Evolutionary conservation across 768 basidiomycete genomes (phyloP), one percentile per base, ranked within the genome.

Genomic region (Porphyrellus cyaneotinctus): DNA sequence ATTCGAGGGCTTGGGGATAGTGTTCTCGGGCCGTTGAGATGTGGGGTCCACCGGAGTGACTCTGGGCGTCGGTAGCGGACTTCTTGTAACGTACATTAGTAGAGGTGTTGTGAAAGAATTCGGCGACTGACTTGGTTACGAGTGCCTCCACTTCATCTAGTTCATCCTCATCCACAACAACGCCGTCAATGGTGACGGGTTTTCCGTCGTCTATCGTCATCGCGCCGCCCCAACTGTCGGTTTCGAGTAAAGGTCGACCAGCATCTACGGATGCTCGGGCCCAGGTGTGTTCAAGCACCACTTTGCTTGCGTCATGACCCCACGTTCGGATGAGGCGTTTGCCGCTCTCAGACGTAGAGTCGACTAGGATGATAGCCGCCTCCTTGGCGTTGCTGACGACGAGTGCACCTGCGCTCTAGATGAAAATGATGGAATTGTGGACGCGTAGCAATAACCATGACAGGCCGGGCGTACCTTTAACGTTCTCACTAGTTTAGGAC

Each of bases 21-120:
- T 45, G 22, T 43, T 49, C 23, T 44, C 43, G n/a, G 41, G 45
- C 41, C 39, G 50, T 18, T 58, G 64, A n/a, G 59, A 48, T 3
- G 56, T 31, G 18, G 59, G 52, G 35, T 73, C 73, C 13, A 74
- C 69, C 15, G 83, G 83, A 14, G 82, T 84, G 15, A 75, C 72
- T 24, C 84, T 74, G 17, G 84, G 84, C 4, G 84, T 85, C 30
- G 84, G 83, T 48, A 85, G 64, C 49, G 78, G 75, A 60, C 79
- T 81, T 79, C 78, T 83, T 78, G 65, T 62, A 43, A 58, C 47
- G 23, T 22, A 37, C 14, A 58, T 68, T 56, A 64, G 47, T 48
- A 49, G 42, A 51, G 54, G 46, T 57, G 51, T 31, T 28, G 23
- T 26, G 46, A 37, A 50, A 46, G 51, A 53, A 49, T 52, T 44